Conservation (phyloP, 2,329 filamentous ascomycete genomes). For the Aspergillus costaricaensis region DNA sequence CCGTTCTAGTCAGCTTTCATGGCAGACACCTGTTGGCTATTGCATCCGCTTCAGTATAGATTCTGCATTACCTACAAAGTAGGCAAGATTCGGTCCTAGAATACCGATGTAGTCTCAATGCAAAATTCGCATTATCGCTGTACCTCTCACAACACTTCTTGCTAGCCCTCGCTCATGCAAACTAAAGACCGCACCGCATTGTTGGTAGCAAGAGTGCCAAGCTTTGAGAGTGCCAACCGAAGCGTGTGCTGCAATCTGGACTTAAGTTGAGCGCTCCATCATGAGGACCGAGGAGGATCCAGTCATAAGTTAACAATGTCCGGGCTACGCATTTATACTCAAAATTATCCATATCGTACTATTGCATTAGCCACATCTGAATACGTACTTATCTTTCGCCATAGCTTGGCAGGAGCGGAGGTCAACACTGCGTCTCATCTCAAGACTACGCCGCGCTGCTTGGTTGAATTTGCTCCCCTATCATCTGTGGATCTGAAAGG, state of each 20-base stretch:
- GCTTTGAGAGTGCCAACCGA: no score
- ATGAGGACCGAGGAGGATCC: background rate
- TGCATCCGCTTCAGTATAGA: no score
- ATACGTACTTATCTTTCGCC: slow-evolving; percentile 81
- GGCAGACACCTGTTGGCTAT: no score
- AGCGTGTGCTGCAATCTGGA: background rate
- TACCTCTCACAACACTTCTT: no score
- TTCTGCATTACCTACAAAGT: no score
- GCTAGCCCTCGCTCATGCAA: no score
- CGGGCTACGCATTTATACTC: slow-evolving; percentile 74
- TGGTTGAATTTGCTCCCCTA: slow-evolving; percentile 78
- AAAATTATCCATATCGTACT: slow-evolving; percentile 82
- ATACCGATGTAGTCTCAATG: no score
- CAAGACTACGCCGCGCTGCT: slow-evolving; percentile 63
- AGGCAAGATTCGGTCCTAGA: no score
- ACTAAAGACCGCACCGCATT: background rate
- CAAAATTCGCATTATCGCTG: no score
- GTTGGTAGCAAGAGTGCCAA: background rate
- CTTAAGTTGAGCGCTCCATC: background rate
- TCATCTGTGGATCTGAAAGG: slow-evolving; percentile 69
- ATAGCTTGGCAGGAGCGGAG: slow-evolving; percentile 66
- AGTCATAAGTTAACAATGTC: slow-evolving; percentile 47
- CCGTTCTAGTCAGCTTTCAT: no score
- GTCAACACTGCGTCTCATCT: slow-evolving; percentile 41
- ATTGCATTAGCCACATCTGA: slow-evolving; percentile 80